Percentiles rank a stretch among this genome's conserved stretches.
Conservation (phyloP, 331 rosid genomes). For the Spiraea crenata region DNA sequence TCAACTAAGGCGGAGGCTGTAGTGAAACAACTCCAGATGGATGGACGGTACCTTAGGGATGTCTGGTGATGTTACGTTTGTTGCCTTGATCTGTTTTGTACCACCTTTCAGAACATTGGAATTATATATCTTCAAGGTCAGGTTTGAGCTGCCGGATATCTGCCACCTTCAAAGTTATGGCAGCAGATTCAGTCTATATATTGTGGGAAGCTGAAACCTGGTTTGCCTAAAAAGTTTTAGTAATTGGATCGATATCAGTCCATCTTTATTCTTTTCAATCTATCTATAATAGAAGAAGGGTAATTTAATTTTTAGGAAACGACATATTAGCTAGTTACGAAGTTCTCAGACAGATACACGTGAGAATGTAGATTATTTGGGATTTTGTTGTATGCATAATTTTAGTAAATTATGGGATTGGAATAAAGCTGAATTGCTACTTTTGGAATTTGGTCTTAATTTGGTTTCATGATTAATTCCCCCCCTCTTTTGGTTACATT, state of each 20-base stretch:
- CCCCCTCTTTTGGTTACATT: neutral
- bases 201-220: constrained; percentile 21
- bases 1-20: constrained; percentile 67
- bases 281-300: constrained; percentile 4
- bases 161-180: constrained; percentile 14
- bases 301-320: constrained; percentile 25
- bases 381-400: constrained; percentile 12
- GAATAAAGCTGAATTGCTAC: constrained; percentile 2
- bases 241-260: constrained; percentile 12
- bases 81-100: constrained; percentile 6
- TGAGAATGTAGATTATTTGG: constrained; percentile 11
- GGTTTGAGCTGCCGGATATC: constrained; percentile 17
- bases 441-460: neutral
- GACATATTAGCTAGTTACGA: constrained; percentile 18
- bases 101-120: constrained; percentile 10
- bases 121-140: constrained; percentile 15
- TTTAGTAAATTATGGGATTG: constrained; percentile 11
- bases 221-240: constrained; percentile 11
- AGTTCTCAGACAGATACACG: constrained; percentile 10
- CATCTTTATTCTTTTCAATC: neutral
- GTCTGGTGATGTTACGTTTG: constrained; percentile 63
- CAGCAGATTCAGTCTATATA: constrained; percentile 14
- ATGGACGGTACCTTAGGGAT: constrained; percentile 80
- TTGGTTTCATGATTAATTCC: too few relatives aligned
- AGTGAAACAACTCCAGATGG: constrained; percentile 78